Evolutionary conservation across 2,329 filamentous ascomycete species (phyloP).

Genomic region (Xylaria sp.): DNA sequence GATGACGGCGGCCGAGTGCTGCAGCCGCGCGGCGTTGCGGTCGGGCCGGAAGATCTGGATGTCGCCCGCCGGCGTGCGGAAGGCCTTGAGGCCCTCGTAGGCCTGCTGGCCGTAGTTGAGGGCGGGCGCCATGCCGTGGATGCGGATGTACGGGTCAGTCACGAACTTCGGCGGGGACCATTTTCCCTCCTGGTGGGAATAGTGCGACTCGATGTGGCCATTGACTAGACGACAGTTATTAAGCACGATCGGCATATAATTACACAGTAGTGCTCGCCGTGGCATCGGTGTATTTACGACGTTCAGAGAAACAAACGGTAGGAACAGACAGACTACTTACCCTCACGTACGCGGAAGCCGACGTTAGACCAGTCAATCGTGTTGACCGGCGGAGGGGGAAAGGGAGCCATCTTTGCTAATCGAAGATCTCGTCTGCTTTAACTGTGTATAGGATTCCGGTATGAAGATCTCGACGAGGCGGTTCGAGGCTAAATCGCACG

Average conservation of each 20-base stretch:
- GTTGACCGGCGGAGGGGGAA: conserved; percentile 76
- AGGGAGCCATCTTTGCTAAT: conserved; percentile 50
- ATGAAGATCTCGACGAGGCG: conserved; percentile 2
- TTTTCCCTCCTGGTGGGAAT: conserved; percentile 70
- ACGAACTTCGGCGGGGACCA: conserved; percentile 83
- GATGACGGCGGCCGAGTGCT: conserved; percentile 80
- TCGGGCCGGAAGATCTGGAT: conserved; percentile 89
- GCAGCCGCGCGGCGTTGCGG: conserved; percentile 82
- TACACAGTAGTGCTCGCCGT: too few relatives aligned
- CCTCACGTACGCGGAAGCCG: conserved; percentile 90
- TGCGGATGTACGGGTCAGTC: conserved; percentile 77
- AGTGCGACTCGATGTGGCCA: conserved; percentile 89
- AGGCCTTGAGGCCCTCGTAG: conserved; percentile 98
- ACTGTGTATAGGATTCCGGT: neutral
- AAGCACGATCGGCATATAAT: neutral
- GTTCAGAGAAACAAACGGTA: neutral
- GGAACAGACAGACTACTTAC: conserved; percentile 55
- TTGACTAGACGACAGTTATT: conserved; percentile 66
- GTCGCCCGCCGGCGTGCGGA: conserved; percentile 72
- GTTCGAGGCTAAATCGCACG: conserved; percentile 5
- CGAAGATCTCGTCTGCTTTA: conserved; percentile 6
- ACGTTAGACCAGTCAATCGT: conserved; percentile 94
- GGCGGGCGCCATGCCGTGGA: conserved; percentile 93
- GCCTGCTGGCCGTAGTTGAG: conserved; percentile 98
- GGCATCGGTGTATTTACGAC: neutral